A percentile compares a stretch with the other conserved stretches of the same genome.
Evolutionary conservation across 2,329 filamentous ascomycete species (phyloP).

Genomic region (Acephala macrosclerotiorum): DNA sequence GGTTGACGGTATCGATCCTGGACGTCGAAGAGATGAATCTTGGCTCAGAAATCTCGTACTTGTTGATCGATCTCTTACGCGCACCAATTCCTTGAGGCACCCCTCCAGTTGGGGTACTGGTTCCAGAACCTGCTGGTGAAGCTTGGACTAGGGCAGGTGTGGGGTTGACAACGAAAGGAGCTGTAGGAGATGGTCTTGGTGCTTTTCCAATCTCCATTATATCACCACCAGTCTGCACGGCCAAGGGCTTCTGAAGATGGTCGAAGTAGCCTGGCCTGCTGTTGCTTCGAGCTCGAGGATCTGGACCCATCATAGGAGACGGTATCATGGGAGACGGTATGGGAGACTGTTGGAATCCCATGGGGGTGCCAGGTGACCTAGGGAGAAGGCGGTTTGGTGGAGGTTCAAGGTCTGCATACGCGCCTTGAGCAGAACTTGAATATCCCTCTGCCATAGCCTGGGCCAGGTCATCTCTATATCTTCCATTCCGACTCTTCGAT

Average conservation of each 20-base stretch:
- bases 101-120: slow-evolving; percentile 33
- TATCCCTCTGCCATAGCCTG: slow-evolving; percentile 39
- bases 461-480: slow-evolving; percentile 41
- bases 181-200: slow-evolving; percentile 42
- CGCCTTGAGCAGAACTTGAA: slow-evolving; percentile 32
- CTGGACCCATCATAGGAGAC: slow-evolving; percentile 33
- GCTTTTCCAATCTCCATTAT: slow-evolving; percentile 38
- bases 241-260: slow-evolving; percentile 31
- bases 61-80: slow-evolving; percentile 43
- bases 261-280: slow-evolving; percentile 42
- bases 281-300: slow-evolving; percentile 38
- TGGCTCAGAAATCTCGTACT: slow-evolving; percentile 45
- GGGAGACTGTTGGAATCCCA: slow-evolving; percentile 37
- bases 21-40: slow-evolving; percentile 44
- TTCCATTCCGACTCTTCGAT: slow-evolving; percentile 42
- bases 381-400: slow-evolving; percentile 34
- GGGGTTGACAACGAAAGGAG: slow-evolving; percentile 41
- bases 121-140: slow-evolving; percentile 33
- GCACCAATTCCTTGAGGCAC: slow-evolving; percentile 19
- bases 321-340: slow-evolving; percentile 38
- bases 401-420: slow-evolving; percentile 36
- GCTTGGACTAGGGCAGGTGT: slow-evolving; percentile 39
- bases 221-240: slow-evolving; percentile 30
- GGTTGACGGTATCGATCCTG: slow-evolving; percentile 41
- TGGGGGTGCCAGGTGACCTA: slow-evolving; percentile 34